Percentiles rank a stretch among this genome's conserved stretches.
phyloP scores from a whole-genome alignment of 345 rosid species.

The Theobroma cacao region DNA sequence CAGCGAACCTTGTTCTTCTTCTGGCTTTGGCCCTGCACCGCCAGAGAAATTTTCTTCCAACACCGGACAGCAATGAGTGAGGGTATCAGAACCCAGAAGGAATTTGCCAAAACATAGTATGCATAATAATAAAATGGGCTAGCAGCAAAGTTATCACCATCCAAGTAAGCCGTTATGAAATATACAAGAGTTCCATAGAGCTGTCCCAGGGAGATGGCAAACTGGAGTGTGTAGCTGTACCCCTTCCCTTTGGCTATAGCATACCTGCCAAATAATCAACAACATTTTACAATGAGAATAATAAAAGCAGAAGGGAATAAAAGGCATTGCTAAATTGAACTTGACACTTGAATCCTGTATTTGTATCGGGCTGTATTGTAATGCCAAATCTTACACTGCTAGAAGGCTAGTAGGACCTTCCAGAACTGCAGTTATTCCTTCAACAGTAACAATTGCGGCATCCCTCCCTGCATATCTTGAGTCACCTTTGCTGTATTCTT shows the following conservation, averaged over 20 bases:
- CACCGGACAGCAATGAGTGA: conserved; percentile 56
- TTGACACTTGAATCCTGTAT: neutral
- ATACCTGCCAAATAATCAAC: conserved; percentile 38
- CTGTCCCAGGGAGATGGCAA: conserved; percentile 80
- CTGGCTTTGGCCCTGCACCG: conserved; percentile 36
- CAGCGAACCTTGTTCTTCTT: conserved; percentile 48
- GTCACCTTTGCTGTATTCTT: conserved; percentile 97
- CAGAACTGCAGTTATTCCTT: conserved; percentile 82
- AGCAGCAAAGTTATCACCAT: conserved; percentile 78
- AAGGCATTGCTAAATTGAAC: neutral
- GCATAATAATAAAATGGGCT: conserved; percentile 59
- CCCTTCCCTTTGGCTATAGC: conserved; percentile 79
- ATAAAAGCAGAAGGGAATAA: neutral
- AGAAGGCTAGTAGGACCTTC: conserved; percentile 85
- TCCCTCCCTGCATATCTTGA: conserved; percentile 87
- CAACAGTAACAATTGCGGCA: conserved; percentile 63
- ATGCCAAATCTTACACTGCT: conserved; percentile 57
- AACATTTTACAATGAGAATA: conserved; percentile 6
- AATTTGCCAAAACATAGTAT: conserved; percentile 66
- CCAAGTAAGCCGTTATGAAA: conserved; percentile 72
- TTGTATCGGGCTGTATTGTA: neutral
- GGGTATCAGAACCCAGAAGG: conserved; percentile 77
- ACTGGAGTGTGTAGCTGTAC: conserved; percentile 81
- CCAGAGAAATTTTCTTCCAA: conserved; percentile 72
- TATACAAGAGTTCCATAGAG: conserved; percentile 85